These are phyloP conservation scores for Aquilaria sinensis DNA, from an alignment of 345 rosid species.

Conservation along the genomic window DNA sequence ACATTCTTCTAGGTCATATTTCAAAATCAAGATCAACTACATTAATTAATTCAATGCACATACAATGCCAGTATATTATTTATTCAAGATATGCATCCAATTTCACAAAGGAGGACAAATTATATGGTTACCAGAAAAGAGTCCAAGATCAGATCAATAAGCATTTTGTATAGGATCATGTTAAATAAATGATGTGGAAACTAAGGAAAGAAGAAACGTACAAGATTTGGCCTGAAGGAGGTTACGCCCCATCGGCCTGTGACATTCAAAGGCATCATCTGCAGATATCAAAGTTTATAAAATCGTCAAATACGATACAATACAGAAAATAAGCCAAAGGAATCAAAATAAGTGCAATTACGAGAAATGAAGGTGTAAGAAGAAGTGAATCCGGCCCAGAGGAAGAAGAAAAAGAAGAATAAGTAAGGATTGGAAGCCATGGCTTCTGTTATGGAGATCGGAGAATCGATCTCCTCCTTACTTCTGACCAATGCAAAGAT, in stretches of 20 bases:
- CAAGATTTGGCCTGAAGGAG: constrained; percentile 65
- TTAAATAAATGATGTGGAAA: background rate
- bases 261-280: constrained; percentile 42
- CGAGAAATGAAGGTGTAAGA: constrained; percentile 36
- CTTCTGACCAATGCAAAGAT: constrained; percentile 4
- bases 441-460: constrained; percentile 15
- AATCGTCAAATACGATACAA: too few species aligned
- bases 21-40: too few species aligned
- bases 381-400: constrained; percentile 22
- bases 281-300: constrained; percentile 7
- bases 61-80: too few species aligned
- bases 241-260: constrained; percentile 35
- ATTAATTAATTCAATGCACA: too few species aligned
- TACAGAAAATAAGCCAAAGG: background rate
- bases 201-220: constrained; percentile 16
- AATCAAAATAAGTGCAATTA: constrained; percentile 9
- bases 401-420: constrained; percentile 22
- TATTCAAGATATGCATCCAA: too few species aligned
- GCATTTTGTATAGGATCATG: too few species aligned
- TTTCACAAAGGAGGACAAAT: too few species aligned
- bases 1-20: too few species aligned
- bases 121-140: too few species aligned
- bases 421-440: constrained; percentile 28
- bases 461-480: constrained; percentile 17
- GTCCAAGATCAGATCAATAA: too few species aligned